These are phyloP conservation scores for Silene uniflora DNA, from an alignment of 148 eudicot genomes.

Conservation along the genomic window DNA sequence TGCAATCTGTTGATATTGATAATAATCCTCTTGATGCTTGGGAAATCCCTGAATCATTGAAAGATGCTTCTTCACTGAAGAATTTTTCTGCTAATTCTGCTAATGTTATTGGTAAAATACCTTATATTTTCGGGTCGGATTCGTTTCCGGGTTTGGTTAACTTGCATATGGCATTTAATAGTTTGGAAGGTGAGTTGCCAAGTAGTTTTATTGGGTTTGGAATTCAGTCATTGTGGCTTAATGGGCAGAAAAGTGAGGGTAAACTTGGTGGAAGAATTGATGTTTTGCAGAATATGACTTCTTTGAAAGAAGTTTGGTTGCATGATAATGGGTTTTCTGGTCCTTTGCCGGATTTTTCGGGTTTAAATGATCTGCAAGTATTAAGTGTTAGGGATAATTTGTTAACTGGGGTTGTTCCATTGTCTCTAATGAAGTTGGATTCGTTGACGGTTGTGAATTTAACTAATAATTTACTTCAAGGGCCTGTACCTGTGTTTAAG, in stretches of 20 bases:
- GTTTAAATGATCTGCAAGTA: conserved; percentile 42
- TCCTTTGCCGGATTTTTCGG: conserved; percentile 80
- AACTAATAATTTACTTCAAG: conserved; percentile 85
- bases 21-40: conserved; percentile 68
- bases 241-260: conserved; percentile 60
- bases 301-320: conserved; percentile 76
- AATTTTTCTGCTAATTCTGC: conserved; percentile 85
- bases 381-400: conserved; percentile 69
- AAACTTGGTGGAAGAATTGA: conserved; percentile 64
- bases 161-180: conserved; percentile 68
- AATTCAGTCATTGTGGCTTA: conserved; percentile 80
- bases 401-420: conserved; percentile 72
- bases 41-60: conserved; percentile 61
- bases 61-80: conserved; percentile 55
- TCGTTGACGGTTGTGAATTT: conserved; percentile 72
- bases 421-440: conserved; percentile 53
- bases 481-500: conserved; percentile 69
- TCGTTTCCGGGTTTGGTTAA: conserved; percentile 60
- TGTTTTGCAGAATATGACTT: conserved; percentile 82
- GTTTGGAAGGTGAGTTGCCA: conserved; percentile 71
- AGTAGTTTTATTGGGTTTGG: conserved; percentile 54
- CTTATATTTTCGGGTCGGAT: conserved; percentile 67
- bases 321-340: conserved; percentile 76
- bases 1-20: conserved; percentile 73
- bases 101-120: conserved; percentile 57